These are phyloP conservation scores for Dactylis glomerata DNA, from an alignment of 176 grass and related monocot species.

Conservation along the genomic window DNA sequence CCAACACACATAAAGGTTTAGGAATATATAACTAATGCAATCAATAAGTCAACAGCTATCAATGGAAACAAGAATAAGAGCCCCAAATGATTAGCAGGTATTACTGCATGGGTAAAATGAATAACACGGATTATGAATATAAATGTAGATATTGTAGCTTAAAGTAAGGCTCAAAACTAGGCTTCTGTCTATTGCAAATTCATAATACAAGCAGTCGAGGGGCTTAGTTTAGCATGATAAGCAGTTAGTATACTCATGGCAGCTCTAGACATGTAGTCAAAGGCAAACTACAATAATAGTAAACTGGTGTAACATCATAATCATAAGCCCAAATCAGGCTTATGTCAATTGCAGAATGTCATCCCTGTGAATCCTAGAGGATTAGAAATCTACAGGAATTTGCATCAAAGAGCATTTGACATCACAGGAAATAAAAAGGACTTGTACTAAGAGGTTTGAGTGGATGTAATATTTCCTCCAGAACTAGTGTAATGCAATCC, in stretches of 20 bases:
- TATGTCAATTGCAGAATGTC: not conserved
- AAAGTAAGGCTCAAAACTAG: not conserved
- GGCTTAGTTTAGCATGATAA: slow-evolving; percentile 17
- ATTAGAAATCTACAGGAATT: not conserved
- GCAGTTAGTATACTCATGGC: not conserved
- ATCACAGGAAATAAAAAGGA: not conserved
- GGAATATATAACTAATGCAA: not conserved
- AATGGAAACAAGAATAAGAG: slow-evolving; percentile 19
- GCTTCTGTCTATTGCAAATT: slow-evolving; percentile 7
- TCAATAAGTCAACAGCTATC: not conserved
- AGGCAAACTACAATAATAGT: slow-evolving; percentile 4
- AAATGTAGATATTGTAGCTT: not conserved
- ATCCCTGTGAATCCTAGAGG: not conserved
- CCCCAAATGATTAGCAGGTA: not conserved
- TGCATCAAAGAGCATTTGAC: not conserved
- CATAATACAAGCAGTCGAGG: not conserved
- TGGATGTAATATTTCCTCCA: not conserved
- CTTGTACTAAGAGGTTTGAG: not conserved
- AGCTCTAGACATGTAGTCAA: not conserved
- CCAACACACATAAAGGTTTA: not conserved
- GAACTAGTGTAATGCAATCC: not conserved
- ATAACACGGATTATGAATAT: slow-evolving; percentile 1
- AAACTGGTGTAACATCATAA: not conserved
- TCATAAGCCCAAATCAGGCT: not conserved
- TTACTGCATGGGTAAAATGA: slow-evolving; percentile 8